Evolutionary conservation across 768 basidiomycete genomes (phyloP), one percentile per base, ranked within the genome.

Genomic region (Ephemerocybe angulata): DNA sequence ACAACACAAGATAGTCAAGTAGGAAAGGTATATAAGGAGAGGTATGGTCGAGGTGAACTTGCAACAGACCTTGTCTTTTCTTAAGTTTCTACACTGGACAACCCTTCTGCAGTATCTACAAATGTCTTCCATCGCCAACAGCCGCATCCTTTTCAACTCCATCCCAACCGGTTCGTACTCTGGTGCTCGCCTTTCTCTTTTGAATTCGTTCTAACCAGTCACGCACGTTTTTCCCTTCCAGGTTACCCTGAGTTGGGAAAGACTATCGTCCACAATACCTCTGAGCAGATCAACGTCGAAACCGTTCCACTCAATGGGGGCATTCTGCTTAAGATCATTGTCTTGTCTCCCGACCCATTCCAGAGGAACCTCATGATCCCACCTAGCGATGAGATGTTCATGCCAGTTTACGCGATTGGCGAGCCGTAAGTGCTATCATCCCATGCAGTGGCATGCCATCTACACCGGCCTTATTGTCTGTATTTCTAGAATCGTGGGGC

Each of bases 341-440:
- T 69, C 4, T 56, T 81, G 13, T 74, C 73, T 12, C 61, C 80
- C 37, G 81, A 81, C 46, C 78, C 78, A 1, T 76, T 74, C 55
- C n/a, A 76, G 54, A 58, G 73, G 13, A 65, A 66, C 7, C 58
- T 59, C 38, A 76, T 78, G 78, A 59, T 69, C 10, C 59, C 58
- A 12, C 40, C 61, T 3, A 54, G 59, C 2, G 40, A 60, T 33
- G 21, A 41, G 35, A 67, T 17, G 65, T 63, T 1, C 64, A 62
- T 47, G 5, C 55, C 55, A 17, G 40, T 42, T 21, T 56, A 50
- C n/a, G 19, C 13, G 17, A 29, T 51, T 11, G 55, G 50, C 21
- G 8, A 56, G 35, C 49, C 55, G 55, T 56, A 30, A 49, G 55
- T 15, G 27, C 0, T 13, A 3, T 1, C 15, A 8, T 35, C 17